Base-by-base conservation (phyloP, 352 stramenopile genomes). In the Globisporangium camurandrum region DNA sequence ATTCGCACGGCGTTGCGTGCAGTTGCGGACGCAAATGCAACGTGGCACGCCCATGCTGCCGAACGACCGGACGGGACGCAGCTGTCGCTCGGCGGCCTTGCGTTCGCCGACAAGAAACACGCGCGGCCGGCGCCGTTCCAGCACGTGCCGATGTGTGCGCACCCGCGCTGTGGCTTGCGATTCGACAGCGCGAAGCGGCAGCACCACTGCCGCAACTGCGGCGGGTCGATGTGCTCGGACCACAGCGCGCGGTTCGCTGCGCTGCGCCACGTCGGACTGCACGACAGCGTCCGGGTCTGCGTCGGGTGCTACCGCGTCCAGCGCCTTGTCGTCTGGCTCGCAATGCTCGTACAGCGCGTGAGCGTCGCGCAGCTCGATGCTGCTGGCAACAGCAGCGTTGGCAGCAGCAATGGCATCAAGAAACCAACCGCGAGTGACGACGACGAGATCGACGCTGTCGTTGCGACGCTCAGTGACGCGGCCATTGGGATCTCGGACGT, bases 151-250 rank as follows among this genome's bases (percentile, higher is more conserved):
- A 74, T 51, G 28, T 92, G 81, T 57, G 69, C 61, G 26, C 77
- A 89, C 33, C 69, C 73, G 10, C 72, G 62, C 24, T 92, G 81
- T 47, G 49, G 61, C n/a, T 66, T 80, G 40, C 74, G 74, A 22
- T 89, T 92, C 46, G 81, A 92, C 49, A 83, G 66, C 49, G 74
- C 75, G 3, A 88, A 87, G 63, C 72, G 81, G 20, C 81, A 92
- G 57, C 81, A 92, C 47, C 77, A 92, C 60, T 92, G 81, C 36
- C 78, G 77, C 9, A 92, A 88, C 59, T 92, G 81, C 36, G 81
- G 81, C 11, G 75, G 75, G 19, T 84, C 77, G 0, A 70, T 89
- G 17, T 92, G 81, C 53, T 89, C 81, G 9, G 76, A 89, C 56
- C 81, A 92, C 58, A 92, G 81, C 59, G 76, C 68, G 20, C 69